Evolutionary conservation across 2,329 filamentous ascomycete genomes (phyloP), one percentile per base, ranked within the genome.

Genomic region (Colletotrichum sp.): DNA sequence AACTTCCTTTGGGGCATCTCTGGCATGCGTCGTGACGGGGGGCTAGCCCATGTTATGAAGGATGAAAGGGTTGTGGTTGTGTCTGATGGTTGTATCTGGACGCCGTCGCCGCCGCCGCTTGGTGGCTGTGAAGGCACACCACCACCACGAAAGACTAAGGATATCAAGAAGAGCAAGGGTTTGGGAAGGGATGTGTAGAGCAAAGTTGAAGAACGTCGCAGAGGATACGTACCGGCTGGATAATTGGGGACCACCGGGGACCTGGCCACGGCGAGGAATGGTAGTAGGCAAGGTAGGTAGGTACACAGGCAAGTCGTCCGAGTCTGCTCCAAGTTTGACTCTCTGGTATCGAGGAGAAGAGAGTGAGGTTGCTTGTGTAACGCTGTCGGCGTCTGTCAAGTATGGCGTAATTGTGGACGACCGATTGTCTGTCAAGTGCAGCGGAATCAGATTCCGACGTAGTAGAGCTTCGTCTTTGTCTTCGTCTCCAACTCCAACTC

Each of bases 51-150:
- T 61, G 22, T 75, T 63, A 67, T 55, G 72, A 36, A 60, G 27
- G 57, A 28, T 61, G 52, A 72, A 72, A 72, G 69, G 52, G 36
- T 48, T 32, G 70, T 57, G 69, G 68, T 44, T 63, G 68, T 72
- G 59, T 72, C 25, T 63, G 68, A 32, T 70, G 57, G 36, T 70
- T 28, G 57, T 70, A 57, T 70, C 36, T 52, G 55, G 68, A 34
- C 36, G 64, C 30, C 52, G 32, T 16, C n/a, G 34, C 39, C 34
- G 64, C 39, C 39, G 34, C 44, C 67, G 28, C 63, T 48, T 28
- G 67, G 52, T 48, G 67, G 55, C 68, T 57, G 36, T 48, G 28
- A 67, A 59, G 61, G 60, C 34, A 55, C 32, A n/a, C 48, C 67
- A 28, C 34, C 13, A 36, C 34, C 13, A 36, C 19, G 12, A 36